phyloP scores from a whole-genome alignment of 1,284 basidiomycete genomes.

The Hemileia vastatrix region DNA sequence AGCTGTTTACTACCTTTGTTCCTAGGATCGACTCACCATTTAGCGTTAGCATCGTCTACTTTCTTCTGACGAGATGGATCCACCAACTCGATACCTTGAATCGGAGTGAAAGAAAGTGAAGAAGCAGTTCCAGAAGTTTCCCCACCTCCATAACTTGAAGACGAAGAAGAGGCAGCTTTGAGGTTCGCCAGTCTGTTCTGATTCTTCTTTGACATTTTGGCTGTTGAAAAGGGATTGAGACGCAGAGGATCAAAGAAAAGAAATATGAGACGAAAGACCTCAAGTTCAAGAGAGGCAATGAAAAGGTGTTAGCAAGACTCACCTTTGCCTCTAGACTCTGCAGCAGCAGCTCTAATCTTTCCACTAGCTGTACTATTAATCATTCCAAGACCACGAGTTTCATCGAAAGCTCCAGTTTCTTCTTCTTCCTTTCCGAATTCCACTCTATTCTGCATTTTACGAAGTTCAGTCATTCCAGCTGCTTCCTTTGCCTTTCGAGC shows the following conservation, averaged over 20 bases:
- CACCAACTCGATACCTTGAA: slow-evolving; percentile 61
- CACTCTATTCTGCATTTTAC: slow-evolving; percentile 42
- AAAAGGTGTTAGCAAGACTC: background rate
- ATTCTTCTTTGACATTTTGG: slow-evolving; percentile 39
- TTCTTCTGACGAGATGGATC: slow-evolving; percentile 42
- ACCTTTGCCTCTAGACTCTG: slow-evolving; percentile 31
- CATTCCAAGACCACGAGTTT: slow-evolving; percentile 41
- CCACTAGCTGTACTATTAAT: slow-evolving; percentile 32
- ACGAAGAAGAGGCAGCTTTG: too few relatives aligned
- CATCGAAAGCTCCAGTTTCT: slow-evolving; percentile 41
- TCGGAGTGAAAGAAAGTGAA: slow-evolving; percentile 84
- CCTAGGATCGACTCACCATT: slow-evolving; percentile 46
- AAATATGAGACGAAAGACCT: too few relatives aligned
- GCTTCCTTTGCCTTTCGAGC: slow-evolving; percentile 40
- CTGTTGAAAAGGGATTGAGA: too few relatives aligned
- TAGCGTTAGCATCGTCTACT: slow-evolving; percentile 43
- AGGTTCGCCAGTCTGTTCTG: slow-evolving; percentile 35
- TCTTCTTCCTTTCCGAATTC: slow-evolving; percentile 43
- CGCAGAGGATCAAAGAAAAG: background rate
- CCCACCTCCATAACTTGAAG: too few relatives aligned
- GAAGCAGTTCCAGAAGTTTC: slow-evolving; percentile 75
- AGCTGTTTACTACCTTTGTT: too few relatives aligned
- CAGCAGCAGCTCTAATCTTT: slow-evolving; percentile 33
- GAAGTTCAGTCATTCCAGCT: slow-evolving; percentile 40
- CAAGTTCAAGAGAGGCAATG: background rate